These are phyloP conservation scores for Lipomyces yamadae DNA, from an alignment of 805 yeast genomes.

Conservation along the genomic window DNA sequence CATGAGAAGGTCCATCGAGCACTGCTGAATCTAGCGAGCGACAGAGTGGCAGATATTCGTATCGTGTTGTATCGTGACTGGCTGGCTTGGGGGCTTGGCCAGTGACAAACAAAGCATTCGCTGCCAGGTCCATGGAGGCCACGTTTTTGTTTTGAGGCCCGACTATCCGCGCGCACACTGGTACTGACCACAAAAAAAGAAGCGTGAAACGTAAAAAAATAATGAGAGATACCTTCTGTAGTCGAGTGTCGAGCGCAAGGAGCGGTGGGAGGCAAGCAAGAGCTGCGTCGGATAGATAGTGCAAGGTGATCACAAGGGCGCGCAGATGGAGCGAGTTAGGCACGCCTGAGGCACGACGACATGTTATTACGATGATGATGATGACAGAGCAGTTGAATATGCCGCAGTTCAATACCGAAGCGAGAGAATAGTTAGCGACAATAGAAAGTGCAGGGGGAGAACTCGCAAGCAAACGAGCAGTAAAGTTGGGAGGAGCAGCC, in stretches of 20 bases:
- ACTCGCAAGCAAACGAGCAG: background rate
- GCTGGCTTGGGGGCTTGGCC: too few species aligned
- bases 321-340: slow-evolving; percentile 9
- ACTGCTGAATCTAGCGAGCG: too few species aligned
- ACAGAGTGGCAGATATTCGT: too few species aligned
- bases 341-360: background rate
- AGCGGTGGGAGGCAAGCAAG: too few species aligned
- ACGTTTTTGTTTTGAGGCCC: too few species aligned
- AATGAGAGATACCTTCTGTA: background rate
- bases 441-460: slow-evolving; percentile 2
- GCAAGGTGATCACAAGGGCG: background rate
- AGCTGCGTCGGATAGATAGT: background rate
- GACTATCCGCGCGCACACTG: background rate
- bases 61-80: too few species aligned
- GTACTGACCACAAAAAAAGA: background rate
- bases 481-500: too few species aligned
- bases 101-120: too few species aligned
- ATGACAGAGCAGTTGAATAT: background rate
- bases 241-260: background rate
- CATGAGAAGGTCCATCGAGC: too few species aligned
- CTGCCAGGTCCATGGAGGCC: too few species aligned
- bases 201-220: background rate
- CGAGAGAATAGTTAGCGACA: too few species aligned
- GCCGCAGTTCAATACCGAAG: too few species aligned
- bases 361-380: background rate